phyloP scores from a whole-genome alignment of 2,329 filamentous ascomycete species.

The Coniochaeta hoffmannii region DNA sequence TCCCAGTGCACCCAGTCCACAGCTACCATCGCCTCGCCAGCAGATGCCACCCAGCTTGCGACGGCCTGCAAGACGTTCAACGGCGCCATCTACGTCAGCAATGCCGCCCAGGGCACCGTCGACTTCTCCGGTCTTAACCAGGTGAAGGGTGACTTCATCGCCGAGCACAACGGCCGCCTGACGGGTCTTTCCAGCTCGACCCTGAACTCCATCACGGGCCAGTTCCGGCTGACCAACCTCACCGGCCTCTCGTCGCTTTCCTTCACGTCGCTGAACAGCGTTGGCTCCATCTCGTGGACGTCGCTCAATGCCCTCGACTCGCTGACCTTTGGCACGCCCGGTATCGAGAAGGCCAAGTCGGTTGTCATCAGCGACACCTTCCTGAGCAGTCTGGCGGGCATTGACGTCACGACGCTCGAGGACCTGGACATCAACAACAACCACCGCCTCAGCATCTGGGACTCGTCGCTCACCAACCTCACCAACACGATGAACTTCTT shows the following conservation, averaged over 20 bases:
- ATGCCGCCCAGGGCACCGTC: conserved; percentile 48
- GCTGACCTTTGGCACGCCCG: conserved; percentile 36
- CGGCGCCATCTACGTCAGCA: conserved; percentile 60
- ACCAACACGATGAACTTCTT: conserved; percentile 63
- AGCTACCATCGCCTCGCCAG: conserved; percentile 54
- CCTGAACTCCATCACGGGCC: conserved; percentile 58
- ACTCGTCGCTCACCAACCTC: conserved; percentile 71
- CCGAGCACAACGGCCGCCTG: conserved; percentile 54
- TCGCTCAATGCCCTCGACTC: conserved; percentile 58
- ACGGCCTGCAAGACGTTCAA: conserved; percentile 57
- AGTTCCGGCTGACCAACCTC: conserved; percentile 66
- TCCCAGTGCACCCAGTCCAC: conserved; percentile 23
- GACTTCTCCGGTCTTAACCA: conserved; percentile 51
- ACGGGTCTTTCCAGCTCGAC: conserved; percentile 53
- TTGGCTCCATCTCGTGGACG: conserved; percentile 62
- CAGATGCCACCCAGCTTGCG: conserved; percentile 52
- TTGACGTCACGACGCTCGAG: conserved; percentile 68
- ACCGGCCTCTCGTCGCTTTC: conserved; percentile 57
- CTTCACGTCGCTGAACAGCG: conserved; percentile 41
- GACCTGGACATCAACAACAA: conserved; percentile 88
- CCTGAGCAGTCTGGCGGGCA: conserved; percentile 69
- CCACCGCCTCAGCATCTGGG: conserved; percentile 65
- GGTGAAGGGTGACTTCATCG: conserved; percentile 50
- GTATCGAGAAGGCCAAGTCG: conserved; percentile 58
- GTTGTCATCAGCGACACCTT: conserved; percentile 82